Evolutionary conservation across 176 grass and related monocot species (phyloP), one percentile per base, ranked within the genome.

Genomic region (Carex parvula): DNA sequence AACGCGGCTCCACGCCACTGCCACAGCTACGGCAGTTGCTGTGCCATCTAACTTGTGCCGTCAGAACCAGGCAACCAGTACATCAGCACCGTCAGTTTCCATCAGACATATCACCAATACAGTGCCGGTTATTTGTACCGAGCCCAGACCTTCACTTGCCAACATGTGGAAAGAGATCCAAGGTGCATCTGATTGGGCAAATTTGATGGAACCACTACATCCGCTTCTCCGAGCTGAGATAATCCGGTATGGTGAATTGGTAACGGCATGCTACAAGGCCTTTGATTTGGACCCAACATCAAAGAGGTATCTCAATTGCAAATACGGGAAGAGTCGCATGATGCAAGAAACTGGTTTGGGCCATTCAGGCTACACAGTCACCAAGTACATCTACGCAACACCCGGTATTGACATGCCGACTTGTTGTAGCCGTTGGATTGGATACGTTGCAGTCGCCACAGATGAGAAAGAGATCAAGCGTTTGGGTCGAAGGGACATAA

Each of bases 191-290:
- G 85, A 97, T 81, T 97, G 94, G 94, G 68, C 41, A 1, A 82
- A 88, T 14, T 84, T 97, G 22, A 84, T 94, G 26, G 86, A 84
- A 48, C 92, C 94, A 8, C 83, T 97, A 14, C 86, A 90, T 70
- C 92, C 90, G 2, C 79, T 97, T 14, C 94, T 94, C 58, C 87
- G 90, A 13, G 24, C 80, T 54, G 94, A 94, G 87, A 90, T 97
- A 65, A 87, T 97, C 18, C 79, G 92, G 8, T 97, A 97, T 26
- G 94, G 92, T n/a, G 92, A 97, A 56, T 39, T 94, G n/a, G 94
- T 90, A 6, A 46, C 87, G 1, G 92, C 94, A 0, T 90, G 83
- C 21, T 97, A 97, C 88, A 90, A 91, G 83, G 94, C 90, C 6
- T 97, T 97, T 85, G 85, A 97, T 86, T 90, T 92, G 11, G 87